These are phyloP conservation scores for Tremella fuciformis DNA, from an alignment of 768 basidiomycete genomes.

Conservation along the genomic window DNA sequence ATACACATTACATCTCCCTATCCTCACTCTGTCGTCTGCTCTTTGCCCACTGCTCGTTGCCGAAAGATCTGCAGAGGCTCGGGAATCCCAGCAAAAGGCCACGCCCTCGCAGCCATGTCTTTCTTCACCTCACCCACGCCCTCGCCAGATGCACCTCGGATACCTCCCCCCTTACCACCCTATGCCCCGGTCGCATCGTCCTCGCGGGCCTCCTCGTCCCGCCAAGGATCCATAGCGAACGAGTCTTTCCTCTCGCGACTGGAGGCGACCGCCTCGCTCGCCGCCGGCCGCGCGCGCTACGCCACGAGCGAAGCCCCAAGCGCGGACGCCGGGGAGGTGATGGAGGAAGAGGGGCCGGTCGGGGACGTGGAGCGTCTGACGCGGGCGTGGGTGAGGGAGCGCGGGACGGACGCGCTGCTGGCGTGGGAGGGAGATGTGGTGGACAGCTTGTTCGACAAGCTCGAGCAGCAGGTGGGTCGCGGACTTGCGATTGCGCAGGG, in stretches of 20 bases:
- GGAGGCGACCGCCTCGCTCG: constrained; percentile 6
- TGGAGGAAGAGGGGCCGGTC: constrained; percentile 28
- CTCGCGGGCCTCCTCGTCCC: constrained; percentile 8
- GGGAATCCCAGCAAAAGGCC: no score
- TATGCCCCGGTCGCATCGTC: neutral
- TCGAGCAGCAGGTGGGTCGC: constrained; percentile 48
- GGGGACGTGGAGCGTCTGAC: constrained; percentile 42
- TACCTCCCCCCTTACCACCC: constrained; percentile 4
- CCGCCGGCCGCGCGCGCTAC: neutral
- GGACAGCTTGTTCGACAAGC: constrained; percentile 45
- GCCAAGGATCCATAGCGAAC: neutral
- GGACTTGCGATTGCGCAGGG: no score
- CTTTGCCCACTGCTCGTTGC: no score
- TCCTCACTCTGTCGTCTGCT: no score
- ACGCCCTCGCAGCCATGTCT: no score
- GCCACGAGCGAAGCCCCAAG: neutral
- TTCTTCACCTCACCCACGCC: neutral
- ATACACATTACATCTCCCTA: no score
- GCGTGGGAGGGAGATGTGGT: constrained; percentile 48
- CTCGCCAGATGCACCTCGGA: neutral
- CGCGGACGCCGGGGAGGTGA: constrained; percentile 17
- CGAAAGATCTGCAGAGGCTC: no score
- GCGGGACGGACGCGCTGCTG: constrained; percentile 46
- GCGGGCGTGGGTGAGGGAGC: constrained; percentile 42
- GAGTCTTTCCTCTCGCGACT: constrained; percentile 9